These are phyloP conservation scores for Tolypocladium nubicola DNA, from an alignment of 2,329 filamentous ascomycete genomes.

Conservation along the genomic window DNA sequence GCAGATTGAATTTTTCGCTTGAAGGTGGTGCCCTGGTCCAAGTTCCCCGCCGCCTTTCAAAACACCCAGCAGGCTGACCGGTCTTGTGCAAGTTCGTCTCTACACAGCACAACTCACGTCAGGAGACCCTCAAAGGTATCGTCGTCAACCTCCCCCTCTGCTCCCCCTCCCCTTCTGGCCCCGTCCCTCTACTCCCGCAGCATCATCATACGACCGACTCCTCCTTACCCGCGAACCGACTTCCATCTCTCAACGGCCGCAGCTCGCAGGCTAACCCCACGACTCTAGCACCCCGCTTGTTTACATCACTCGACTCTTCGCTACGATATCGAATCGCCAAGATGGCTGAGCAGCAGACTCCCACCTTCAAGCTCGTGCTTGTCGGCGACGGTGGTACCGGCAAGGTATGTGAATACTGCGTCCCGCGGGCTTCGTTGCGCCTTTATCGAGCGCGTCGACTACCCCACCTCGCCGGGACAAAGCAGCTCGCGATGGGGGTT, in stretches of 20 bases:
- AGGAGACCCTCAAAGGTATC: slow-evolving; percentile 12
- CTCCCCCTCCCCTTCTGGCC: slow-evolving; percentile 10
- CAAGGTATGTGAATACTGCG: slow-evolving; percentile 56
- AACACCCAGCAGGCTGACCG: slow-evolving; percentile 27
- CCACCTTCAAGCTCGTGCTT: slow-evolving; percentile 99
- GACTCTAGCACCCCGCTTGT: slow-evolving; percentile 33
- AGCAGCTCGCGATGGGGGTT: neutral
- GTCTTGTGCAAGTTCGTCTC: slow-evolving; percentile 21
- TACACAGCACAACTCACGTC: slow-evolving; percentile 20
- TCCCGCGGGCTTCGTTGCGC: slow-evolving; percentile 9
- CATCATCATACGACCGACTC: slow-evolving; percentile 7
- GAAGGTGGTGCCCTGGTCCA: slow-evolving; percentile 21
- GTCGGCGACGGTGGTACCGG: slow-evolving; percentile 98
- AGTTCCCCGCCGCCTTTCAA: slow-evolving; percentile 32
- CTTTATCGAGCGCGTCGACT: slow-evolving; percentile 10
- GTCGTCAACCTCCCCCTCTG: slow-evolving; percentile 7
- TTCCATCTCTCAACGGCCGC: slow-evolving; percentile 7
- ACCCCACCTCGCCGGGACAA: slow-evolving; percentile 9
- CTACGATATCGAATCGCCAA: slow-evolving; percentile 18
- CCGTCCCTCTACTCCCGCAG: slow-evolving; percentile 10
- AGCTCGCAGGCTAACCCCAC: slow-evolving; percentile 20
- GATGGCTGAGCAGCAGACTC: slow-evolving; percentile 54
- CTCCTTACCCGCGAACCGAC: slow-evolving; percentile 3
- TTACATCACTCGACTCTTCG: slow-evolving; percentile 27
- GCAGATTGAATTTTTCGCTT: slow-evolving; percentile 34